These are phyloP conservation scores for Botrytis deweyae DNA, from an alignment of 2,329 filamentous ascomycete species.

Conservation along the genomic window DNA sequence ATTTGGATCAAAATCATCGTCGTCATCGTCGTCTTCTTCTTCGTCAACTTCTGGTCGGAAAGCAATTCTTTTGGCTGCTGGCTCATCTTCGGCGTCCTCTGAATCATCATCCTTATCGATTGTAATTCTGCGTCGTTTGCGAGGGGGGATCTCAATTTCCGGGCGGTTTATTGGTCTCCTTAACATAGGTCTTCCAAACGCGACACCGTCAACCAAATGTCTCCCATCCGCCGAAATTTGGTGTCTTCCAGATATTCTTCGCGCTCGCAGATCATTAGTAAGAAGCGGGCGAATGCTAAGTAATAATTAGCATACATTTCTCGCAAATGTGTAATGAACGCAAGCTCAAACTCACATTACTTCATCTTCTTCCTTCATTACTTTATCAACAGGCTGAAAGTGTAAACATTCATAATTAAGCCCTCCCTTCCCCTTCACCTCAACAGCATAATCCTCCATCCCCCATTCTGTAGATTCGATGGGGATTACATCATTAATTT, in stretches of 20 bases:
- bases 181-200: conserved; percentile 75
- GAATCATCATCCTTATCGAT: conserved; percentile 43
- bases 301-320: conserved; percentile 18
- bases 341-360: conserved; percentile 60
- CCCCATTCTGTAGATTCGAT: conserved; percentile 81
- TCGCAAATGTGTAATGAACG: background rate
- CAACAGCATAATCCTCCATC: conserved; percentile 84
- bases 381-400: conserved; percentile 67
- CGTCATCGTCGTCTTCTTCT: conserved; percentile 26
- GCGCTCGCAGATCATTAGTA: conserved; percentile 69
- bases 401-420: conserved; percentile 81
- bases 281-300: conserved; percentile 74
- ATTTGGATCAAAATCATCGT: conserved; percentile 35
- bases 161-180: conserved; percentile 61
- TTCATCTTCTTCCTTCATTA: conserved; percentile 81
- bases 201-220: conserved; percentile 80
- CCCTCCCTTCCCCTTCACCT: conserved; percentile 58
- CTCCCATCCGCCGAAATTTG: conserved; percentile 79
- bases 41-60: background rate
- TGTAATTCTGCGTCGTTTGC: conserved; percentile 62
- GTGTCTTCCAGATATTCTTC: conserved; percentile 71
- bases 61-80: conserved; percentile 34
- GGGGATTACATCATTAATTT: conserved; percentile 77
- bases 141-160: conserved; percentile 67
- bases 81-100: conserved; percentile 33